Percentiles rank a stretch among this genome's conserved stretches.
phyloP scores from a whole-genome alignment of 2,329 filamentous ascomycete genomes.

The Diplodia sapinea region DNA sequence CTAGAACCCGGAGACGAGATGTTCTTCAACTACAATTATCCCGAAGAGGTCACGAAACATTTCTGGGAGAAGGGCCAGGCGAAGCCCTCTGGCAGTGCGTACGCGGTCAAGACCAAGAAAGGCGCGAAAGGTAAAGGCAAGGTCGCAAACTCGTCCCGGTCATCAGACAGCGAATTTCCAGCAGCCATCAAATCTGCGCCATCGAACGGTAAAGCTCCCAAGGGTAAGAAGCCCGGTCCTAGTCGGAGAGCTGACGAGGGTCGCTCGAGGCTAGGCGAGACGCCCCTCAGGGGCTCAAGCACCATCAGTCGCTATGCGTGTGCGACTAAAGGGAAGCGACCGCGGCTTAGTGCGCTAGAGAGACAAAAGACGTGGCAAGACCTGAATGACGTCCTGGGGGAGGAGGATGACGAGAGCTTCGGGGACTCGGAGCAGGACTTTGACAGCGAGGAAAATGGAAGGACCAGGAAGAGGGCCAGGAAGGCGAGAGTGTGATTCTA shows the following conservation, averaged over 20 bases:
- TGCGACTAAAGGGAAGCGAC: conserved; percentile 34
- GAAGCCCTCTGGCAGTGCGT: background rate
- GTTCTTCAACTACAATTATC: conserved; percentile 73
- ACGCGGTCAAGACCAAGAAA: conserved; percentile 32
- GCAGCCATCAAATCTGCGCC: background rate
- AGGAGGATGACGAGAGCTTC: conserved; percentile 23
- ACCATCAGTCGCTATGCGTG: conserved; percentile 8
- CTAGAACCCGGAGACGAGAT: conserved; percentile 77
- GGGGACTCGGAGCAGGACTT: conserved; percentile 15
- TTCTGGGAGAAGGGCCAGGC: conserved; percentile 22
- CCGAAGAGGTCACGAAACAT: conserved; percentile 16
- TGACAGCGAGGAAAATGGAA: conserved; percentile 17
- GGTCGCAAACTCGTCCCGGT: background rate
- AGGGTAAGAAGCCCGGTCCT: background rate
- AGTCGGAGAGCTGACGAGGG: background rate
- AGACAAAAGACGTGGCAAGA: conserved; percentile 36
- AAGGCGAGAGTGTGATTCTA: conserved; percentile 4
- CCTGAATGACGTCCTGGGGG: conserved; percentile 31
- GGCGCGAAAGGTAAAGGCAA: conserved; percentile 12
- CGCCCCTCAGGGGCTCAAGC: conserved; percentile 12
- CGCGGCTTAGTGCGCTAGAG: conserved; percentile 35
- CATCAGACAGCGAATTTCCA: conserved; percentile 3
- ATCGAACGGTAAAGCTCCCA: background rate
- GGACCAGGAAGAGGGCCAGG: conserved; percentile 25
- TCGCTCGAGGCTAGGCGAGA: conserved; percentile 1